Base-by-base conservation (phyloP, 2,329 filamentous ascomycete species). In the Aspergillus flavus region DNA sequence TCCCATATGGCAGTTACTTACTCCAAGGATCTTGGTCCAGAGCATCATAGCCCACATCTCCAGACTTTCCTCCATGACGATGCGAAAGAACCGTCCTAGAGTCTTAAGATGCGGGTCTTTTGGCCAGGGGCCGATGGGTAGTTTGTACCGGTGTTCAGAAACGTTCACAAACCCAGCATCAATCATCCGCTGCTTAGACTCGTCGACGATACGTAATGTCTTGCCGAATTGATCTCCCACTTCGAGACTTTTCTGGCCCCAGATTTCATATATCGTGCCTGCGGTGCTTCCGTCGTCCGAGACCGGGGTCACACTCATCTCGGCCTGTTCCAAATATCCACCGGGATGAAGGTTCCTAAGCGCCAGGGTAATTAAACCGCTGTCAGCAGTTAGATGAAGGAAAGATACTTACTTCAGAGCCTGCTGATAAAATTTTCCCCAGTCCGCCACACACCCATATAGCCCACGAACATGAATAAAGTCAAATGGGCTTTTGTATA, bases 381-480 rank as follows among this genome's bases (percentile, higher is more conserved):
- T 19, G 19, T 7, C 28, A 26, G 23, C 23, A 19, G 48, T 14
- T 6, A 30, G 23, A 23, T 30, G 23, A 5, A 23, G 1, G 19
- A 12, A 12, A 26, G 30, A 36, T 0, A 23, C 12, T 19, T 46
- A 68, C 16, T 39, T 21, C n/a, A 45, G 54, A 39, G 58, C 62
- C 34, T 67, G 62, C n/a, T 21, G 55, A 32, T 63, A 79, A 66
- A 83, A 81, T 58, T 74, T 75, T 58, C 78, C 74, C 81, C 81
- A 83, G 64, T 83, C 80, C 1, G 77, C 74, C 21, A 84, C 77
- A 60, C 76, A 79, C 16, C 82, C 81, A 59, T 80, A 81, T 32
- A 83, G 69, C 56, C 79, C 80, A 57, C 81, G 79, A 16, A 81
- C 71, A 67, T 84, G 81, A 48, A 83, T 78, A 62, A 81, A 82